Base-by-base conservation (phyloP, 805 yeast genomes). In the Kluyveromyces dobzhanskii region DNA sequence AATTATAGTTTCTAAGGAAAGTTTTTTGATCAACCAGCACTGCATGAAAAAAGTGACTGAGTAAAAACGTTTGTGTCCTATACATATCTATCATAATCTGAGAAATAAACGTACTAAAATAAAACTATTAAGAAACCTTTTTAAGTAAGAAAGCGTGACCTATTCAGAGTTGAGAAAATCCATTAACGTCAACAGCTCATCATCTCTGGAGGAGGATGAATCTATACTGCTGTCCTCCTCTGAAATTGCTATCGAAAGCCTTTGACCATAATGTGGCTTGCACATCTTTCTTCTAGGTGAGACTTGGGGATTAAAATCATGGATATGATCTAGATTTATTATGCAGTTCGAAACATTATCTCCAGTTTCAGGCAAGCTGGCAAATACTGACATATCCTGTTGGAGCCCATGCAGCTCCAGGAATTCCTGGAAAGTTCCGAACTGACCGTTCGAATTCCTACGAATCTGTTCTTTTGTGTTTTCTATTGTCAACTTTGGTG, bases 401-500 rank as follows among this genome's bases (percentile, higher is more conserved):
- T 46, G 37, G 7, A 53, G 39, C 11, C 46, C 34, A 30, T 54
- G 49, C 28, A 31, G 38, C 13, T 42, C 35, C 3, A 51, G 50
- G 35, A 55, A 51, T 26, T 54, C 54, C 3, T 27, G 13, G n/a
- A 55, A 39, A 31, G 41, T 44, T 12, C 32, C 38, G 30, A 47
- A 55, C 12, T 38, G 40, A 2, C 54, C 53, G 4, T 33, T 44
- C 18, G 48, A 42, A 30, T 56, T 57, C 35, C 60, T 52, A 33
- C 52, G 44, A 9, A 56, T 44, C 42, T 57, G 61, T 36, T 53
- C 51, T n/a, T 46, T 48, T 4, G 60, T 53, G 37, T 54, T 44
- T 17, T 30, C 39, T 7, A 48, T 48, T 12, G 49, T 45, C 10
- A 35, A 17, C 4, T 32, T 33, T 17, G 53, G 49, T 3, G 50